These are phyloP conservation scores for Talaromyces pinophilus DNA, from an alignment of 2,329 filamentous ascomycete genomes.

Conservation along the genomic window DNA sequence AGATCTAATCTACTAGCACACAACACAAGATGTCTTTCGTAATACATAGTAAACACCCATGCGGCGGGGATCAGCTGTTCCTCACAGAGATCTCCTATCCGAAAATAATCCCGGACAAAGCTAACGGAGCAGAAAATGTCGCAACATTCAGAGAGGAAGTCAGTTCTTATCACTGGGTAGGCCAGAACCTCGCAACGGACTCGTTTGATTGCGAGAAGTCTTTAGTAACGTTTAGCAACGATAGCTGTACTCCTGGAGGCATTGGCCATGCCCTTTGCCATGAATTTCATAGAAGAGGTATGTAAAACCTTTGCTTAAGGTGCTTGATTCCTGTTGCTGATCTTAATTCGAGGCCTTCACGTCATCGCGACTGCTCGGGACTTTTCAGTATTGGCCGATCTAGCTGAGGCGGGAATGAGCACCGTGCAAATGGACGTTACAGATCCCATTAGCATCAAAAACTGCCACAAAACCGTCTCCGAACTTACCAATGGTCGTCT, in stretches of 20 bases:
- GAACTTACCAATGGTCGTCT: background rate
- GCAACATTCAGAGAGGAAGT: background rate
- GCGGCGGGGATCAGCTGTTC: background rate
- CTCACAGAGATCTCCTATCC: background rate
- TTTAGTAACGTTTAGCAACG: background rate
- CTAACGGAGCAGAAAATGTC: constrained; percentile 1
- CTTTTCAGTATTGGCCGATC: constrained; percentile 4
- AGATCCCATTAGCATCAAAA: constrained; percentile 4
- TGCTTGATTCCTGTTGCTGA: background rate
- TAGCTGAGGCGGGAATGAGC: constrained; percentile 1
- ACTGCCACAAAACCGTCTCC: constrained; percentile 1
- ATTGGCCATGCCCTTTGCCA: constrained; percentile 8
- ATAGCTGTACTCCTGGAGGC: constrained; percentile 1
- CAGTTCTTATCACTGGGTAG: constrained; percentile 10
- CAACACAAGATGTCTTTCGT: background rate
- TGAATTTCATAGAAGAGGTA: constrained; percentile 8
- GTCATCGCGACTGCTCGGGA: constrained; percentile 2
- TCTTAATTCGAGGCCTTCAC: background rate
- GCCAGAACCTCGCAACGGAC: background rate
- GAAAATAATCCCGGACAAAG: background rate
- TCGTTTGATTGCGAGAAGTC: background rate
- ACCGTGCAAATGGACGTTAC: constrained; percentile 7
- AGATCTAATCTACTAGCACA: background rate
- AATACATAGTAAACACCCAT: background rate
- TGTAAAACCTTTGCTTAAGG: background rate